phyloP scores from a whole-genome alignment of 208 protist species.

The Crithidia brevicula region DNA sequence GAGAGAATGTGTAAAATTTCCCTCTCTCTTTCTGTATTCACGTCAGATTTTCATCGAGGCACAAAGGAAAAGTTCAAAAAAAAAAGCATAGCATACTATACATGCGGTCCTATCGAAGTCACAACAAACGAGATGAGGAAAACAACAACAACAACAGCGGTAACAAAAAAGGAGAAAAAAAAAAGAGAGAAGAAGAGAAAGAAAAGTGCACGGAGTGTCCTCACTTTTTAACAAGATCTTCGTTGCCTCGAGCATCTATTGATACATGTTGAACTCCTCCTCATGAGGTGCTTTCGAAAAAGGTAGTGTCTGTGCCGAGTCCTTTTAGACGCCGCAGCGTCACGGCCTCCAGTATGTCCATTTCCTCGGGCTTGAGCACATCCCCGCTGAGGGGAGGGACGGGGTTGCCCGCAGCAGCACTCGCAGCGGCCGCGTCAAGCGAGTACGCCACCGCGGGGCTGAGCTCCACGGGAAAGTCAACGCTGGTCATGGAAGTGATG shows the following conservation, averaged over 20 bases:
- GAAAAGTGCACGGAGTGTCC: not conserved
- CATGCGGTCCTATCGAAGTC: no score
- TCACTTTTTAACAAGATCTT: no score
- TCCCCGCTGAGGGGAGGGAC: constrained; percentile 18
- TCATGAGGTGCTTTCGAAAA: constrained; percentile 13
- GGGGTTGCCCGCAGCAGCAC: constrained; percentile 1
- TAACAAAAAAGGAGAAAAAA: constrained; percentile 32
- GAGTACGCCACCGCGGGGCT: constrained; percentile 15
- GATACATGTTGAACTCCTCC: not conserved
- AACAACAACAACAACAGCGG: constrained; percentile 6
- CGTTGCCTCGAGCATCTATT: no score
- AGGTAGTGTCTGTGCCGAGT: constrained; percentile 66
- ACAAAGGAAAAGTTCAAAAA: no score
- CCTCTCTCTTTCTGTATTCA: no score
- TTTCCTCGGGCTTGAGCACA: constrained; percentile 71
- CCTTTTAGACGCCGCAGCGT: constrained; percentile 59
- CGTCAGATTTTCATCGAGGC: no score
- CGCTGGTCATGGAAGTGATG: constrained; percentile 8
- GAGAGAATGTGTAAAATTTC: no score
- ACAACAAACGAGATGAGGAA: no score
- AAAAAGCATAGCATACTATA: no score
- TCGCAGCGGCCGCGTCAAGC: not conserved
- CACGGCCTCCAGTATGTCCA: constrained; percentile 72
- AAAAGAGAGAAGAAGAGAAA: constrained; percentile 15
- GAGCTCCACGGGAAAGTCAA: constrained; percentile 20